Evolutionary conservation across 2,329 filamentous ascomycete genomes (phyloP), one percentile per base, ranked within the genome.

Genomic region (Calcarisporium arbuscula): DNA sequence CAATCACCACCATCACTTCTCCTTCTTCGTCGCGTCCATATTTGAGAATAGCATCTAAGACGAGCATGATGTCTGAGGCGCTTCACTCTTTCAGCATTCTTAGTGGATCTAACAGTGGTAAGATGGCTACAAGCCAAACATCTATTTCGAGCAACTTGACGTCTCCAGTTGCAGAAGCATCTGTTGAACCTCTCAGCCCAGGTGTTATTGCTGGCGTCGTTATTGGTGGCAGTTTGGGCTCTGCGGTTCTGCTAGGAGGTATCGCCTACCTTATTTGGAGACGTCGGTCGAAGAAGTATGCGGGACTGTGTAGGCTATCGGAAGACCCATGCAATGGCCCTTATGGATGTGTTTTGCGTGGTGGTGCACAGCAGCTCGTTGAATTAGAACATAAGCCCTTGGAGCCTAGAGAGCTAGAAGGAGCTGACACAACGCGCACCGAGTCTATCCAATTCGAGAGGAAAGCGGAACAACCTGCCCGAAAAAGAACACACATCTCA

Each of bases 121-220:
- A n/a, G n/a, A n/a, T n/a, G n/a, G n/a, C n/a, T n/a, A n/a, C n/a
- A n/a, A n/a, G n/a, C n/a, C n/a, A n/a, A n/a, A n/a, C n/a, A n/a
- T n/a, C n/a, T n/a, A n/a, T n/a, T n/a, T n/a, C n/a, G n/a, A n/a
- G n/a, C n/a, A n/a, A n/a, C n/a, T n/a, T n/a, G n/a, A n/a, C n/a
- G n/a, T n/a, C n/a, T n/a, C n/a, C n/a, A n/a, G n/a, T n/a, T n/a
- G n/a, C n/a, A n/a, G n/a, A n/a, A n/a, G n/a, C n/a, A n/a, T n/a
- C n/a, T n/a, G n/a, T n/a, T n/a, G n/a, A n/a, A n/a, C n/a, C n/a
- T 19, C 30, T 40, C 9, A 42, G 14, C 16, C 14, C 38, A 9
- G 36, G 40, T 10, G 19, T 35, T 5, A 41, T 45, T 22, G 40
- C 38, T 12, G 44, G 44, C 10, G 40, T 47, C n/a, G 34, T 34